A percentile compares a stretch with the other conserved stretches of the same genome.
These are phyloP conservation scores for Phellopilus nigrolimitatus DNA, from an alignment of 1,284 basidiomycete genomes.

Conservation along the genomic window DNA sequence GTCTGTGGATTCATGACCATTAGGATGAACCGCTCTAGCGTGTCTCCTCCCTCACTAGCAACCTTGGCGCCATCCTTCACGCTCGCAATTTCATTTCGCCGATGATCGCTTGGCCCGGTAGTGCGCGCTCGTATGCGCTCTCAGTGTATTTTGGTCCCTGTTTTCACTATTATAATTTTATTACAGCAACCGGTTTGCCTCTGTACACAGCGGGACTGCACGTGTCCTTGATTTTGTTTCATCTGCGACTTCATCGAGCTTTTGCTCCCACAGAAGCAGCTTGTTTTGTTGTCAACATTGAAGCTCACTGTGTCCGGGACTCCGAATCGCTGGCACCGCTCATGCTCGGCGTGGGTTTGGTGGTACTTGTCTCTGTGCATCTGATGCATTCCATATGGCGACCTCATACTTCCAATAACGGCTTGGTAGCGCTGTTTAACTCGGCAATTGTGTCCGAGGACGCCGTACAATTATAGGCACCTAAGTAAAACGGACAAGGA, in stretches of 20 bases:
- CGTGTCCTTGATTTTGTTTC: not conserved
- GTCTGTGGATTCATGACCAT: slow-evolving; percentile 3
- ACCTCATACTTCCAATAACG: too few species aligned
- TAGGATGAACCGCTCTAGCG: not conserved
- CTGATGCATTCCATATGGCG: too few species aligned
- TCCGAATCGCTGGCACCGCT: too few species aligned
- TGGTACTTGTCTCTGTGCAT: too few species aligned
- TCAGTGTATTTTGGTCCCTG: not conserved
- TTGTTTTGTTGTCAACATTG: too few species aligned
- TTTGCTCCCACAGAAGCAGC: not conserved
- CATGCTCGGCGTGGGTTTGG: too few species aligned
- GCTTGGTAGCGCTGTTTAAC: too few species aligned
- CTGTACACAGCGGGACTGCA: not conserved
- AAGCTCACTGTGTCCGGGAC: too few species aligned
- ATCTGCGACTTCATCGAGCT: not conserved
- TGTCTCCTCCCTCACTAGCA: not conserved
- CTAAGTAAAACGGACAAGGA: too few species aligned
- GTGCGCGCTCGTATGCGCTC: not conserved
- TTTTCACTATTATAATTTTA: not conserved
- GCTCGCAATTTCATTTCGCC: not conserved
- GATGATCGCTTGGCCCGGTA: not conserved
- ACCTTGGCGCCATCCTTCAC: not conserved
- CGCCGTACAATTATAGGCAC: too few species aligned
- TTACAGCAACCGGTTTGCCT: not conserved
- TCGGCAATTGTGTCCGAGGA: too few species aligned